Evolutionary conservation across 257 asterid genomes (phyloP).

Genomic region (Rubia yunnanensis): DNA sequence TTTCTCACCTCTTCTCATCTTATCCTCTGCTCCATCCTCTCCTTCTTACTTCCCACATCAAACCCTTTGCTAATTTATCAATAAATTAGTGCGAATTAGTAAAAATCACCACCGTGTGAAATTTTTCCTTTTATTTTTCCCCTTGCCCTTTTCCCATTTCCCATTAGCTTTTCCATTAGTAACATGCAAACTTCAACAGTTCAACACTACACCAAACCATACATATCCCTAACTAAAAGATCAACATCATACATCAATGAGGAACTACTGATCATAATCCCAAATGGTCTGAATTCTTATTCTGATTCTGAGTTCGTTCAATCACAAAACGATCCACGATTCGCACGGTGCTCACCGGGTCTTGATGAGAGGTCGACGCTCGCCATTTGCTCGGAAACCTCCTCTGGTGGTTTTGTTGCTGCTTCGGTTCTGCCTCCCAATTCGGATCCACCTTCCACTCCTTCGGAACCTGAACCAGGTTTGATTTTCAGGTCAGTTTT

Average conservation of each 20-base stretch:
- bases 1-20: too few species aligned
- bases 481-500: neutral
- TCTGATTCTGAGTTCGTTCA: slow-evolving; percentile 32
- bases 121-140: too few species aligned
- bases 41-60: too few species aligned
- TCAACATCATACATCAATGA: slow-evolving; percentile 27
- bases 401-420: slow-evolving; percentile 43
- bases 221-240: slow-evolving; percentile 1
- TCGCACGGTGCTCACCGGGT: slow-evolving; percentile 63
- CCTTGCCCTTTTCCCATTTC: neutral
- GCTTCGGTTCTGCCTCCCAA: slow-evolving; percentile 71
- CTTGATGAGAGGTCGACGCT: slow-evolving; percentile 55
- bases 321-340: slow-evolving; percentile 75
- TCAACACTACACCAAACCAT: neutral
- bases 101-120: too few species aligned
- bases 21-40: too few species aligned
- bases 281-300: slow-evolving; percentile 3
- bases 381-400: slow-evolving; percentile 91
- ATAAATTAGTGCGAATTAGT: too few species aligned
- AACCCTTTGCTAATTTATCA: too few species aligned
- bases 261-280: slow-evolving; percentile 43
- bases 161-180: too few species aligned
- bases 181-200: neutral
- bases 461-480: slow-evolving; percentile 63
- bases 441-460: slow-evolving; percentile 92